A percentile compares a stretch with the other conserved stretches of the same genome.
These are phyloP conservation scores for Claviceps digitariae DNA, from an alignment of 2,329 filamentous ascomycete genomes.

Conservation along the genomic window DNA sequence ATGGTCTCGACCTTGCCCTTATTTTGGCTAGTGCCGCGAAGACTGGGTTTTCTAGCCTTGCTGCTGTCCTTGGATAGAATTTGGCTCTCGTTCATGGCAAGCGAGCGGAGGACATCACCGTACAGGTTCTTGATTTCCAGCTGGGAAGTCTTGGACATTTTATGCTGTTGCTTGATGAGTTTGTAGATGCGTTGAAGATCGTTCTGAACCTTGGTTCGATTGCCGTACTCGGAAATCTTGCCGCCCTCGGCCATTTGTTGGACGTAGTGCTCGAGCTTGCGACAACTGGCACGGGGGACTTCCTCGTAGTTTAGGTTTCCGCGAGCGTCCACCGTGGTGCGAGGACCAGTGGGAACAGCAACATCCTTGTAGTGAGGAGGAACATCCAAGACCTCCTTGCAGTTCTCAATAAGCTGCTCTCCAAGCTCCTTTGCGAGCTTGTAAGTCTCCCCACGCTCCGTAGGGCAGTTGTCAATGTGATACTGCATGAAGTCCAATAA, in stretches of 20 bases:
- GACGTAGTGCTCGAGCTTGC: conserved; percentile 97
- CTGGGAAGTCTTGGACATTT: conserved; percentile 90
- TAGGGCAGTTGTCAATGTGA: conserved; percentile 97
- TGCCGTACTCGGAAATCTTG: conserved; percentile 97
- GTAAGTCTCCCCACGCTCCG: conserved; percentile 93
- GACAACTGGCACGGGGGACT: conserved; percentile 70
- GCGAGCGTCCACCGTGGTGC: conserved; percentile 80
- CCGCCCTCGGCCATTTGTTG: conserved; percentile 97
- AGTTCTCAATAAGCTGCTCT: conserved; percentile 90
- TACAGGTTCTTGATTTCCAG: conserved; percentile 94
- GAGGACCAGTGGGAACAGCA: conserved; percentile 76
- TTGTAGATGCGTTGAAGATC: conserved; percentile 93
- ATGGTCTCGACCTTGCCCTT: conserved; percentile 97
- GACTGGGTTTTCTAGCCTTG: conserved; percentile 42
- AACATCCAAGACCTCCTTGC: conserved; percentile 74
- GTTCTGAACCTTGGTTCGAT: conserved; percentile 94
- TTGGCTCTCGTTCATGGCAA: conserved; percentile 96
- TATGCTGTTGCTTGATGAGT: conserved; percentile 96
- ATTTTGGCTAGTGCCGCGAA: conserved; percentile 40
- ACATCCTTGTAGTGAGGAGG: conserved; percentile 95
- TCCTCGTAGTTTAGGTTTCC: conserved; percentile 92
- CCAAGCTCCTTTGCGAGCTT: conserved; percentile 93
- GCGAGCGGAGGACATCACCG: conserved; percentile 80
- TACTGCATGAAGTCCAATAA: conserved; percentile 99
- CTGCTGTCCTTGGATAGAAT: conserved; percentile 82